Conservation (phyloP, 805 yeast genomes). For the Clavispora asparagi region DNA sequence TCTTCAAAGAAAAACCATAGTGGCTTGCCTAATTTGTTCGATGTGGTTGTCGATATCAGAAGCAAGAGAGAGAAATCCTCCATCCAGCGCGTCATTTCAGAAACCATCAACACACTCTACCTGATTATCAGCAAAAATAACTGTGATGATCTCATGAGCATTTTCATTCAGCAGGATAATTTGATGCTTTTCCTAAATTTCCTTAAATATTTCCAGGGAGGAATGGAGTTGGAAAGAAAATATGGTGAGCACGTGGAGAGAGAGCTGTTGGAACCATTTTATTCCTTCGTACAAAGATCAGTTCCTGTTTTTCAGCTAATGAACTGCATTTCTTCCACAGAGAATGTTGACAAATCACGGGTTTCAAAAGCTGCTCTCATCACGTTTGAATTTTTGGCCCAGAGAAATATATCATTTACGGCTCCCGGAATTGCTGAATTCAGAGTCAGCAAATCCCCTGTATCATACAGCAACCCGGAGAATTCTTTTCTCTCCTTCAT, state of each 20-base stretch:
- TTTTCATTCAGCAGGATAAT: conserved; percentile 29
- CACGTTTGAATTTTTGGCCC: conserved; percentile 24
- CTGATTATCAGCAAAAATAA: conserved; percentile 23
- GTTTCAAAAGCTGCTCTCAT: conserved; percentile 30
- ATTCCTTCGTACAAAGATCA: conserved; percentile 45
- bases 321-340: neutral
- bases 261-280: conserved; percentile 45
- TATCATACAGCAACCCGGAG: conserved; percentile 57
- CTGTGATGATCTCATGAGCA: conserved; percentile 11
- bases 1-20: conserved; percentile 34
- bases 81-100: conserved; percentile 25
- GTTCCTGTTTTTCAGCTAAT: conserved; percentile 28
- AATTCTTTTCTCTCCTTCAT: conserved; percentile 50
- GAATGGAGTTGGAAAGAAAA: conserved; percentile 51
- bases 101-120: conserved; percentile 15
- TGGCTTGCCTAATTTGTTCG: conserved; percentile 27
- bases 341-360: conserved; percentile 19
- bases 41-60: conserved; percentile 13
- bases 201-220: conserved; percentile 54
- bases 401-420: conserved; percentile 18
- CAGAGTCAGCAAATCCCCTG: conserved; percentile 44
- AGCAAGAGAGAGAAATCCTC: conserved; percentile 15
- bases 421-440: conserved; percentile 30
- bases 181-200: conserved; percentile 40
- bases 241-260: conserved; percentile 64